phyloP scores from a whole-genome alignment of 2,329 filamentous ascomycete species.

The Ophiosphaerella narmari region DNA sequence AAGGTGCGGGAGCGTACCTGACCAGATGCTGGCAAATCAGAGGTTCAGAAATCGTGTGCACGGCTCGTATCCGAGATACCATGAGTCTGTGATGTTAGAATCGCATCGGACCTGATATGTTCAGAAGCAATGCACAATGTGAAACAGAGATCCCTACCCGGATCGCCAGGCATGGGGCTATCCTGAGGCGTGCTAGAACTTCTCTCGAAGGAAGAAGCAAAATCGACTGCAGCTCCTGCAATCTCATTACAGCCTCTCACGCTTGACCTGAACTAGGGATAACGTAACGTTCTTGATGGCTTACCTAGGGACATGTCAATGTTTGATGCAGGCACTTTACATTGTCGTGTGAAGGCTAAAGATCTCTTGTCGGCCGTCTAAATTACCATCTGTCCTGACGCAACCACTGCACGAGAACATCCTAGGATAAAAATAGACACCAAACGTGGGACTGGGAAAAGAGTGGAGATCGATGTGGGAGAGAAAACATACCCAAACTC shows the following conservation, averaged over 20 bases:
- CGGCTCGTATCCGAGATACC: slow-evolving; percentile 1
- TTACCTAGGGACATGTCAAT: background rate
- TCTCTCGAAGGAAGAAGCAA: slow-evolving; percentile 21
- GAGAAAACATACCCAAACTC: slow-evolving; percentile 26
- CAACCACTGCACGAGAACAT: slow-evolving; percentile 22
- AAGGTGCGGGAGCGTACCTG: background rate
- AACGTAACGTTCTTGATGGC: background rate
- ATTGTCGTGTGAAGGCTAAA: background rate
- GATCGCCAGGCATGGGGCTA: no score
- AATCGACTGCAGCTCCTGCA: slow-evolving; percentile 8
- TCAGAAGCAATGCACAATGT: background rate
- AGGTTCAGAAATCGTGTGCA: slow-evolving; percentile 1
- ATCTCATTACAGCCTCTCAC: slow-evolving; percentile 3
- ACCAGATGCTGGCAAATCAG: no score
- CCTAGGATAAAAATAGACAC: slow-evolving; percentile 14
- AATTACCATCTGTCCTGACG: slow-evolving; percentile 16
- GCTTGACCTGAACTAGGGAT: background rate
- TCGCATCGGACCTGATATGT: background rate
- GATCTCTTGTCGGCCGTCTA: slow-evolving; percentile 4
- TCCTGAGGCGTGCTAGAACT: slow-evolving; percentile 23
- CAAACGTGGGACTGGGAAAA: slow-evolving; percentile 15
- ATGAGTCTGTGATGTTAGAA: slow-evolving; percentile 1
- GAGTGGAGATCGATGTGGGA: slow-evolving; percentile 12
- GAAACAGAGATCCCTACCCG: no score
- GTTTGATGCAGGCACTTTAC: background rate